phyloP scores from a whole-genome alignment of 1,284 basidiomycete species.

The Mrakiaceae sp. region DNA sequence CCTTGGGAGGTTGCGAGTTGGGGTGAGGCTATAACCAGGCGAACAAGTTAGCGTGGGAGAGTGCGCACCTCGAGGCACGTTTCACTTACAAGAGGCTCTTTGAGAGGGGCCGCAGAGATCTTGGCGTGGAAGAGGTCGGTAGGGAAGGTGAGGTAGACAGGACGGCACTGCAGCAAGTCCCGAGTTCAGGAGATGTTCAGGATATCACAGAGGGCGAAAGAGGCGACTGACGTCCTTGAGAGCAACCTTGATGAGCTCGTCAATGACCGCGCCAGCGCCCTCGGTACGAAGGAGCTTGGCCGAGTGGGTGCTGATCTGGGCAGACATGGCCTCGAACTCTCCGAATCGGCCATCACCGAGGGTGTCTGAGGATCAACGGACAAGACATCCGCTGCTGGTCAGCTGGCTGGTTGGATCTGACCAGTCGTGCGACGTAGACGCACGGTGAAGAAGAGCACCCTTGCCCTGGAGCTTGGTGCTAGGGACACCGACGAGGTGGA shows the following conservation, averaged over 20 bases:
- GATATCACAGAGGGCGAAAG: not conserved
- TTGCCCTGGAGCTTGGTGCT: conserved; percentile 56
- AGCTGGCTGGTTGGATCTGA: conserved; percentile 44
- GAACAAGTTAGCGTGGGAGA: conserved; percentile 14
- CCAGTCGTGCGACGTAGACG: conserved; percentile 14
- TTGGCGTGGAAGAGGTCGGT: conserved; percentile 66
- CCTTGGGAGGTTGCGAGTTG: conserved; percentile 27
- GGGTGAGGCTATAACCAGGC: conserved; percentile 32
- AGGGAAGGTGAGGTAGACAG: conserved; percentile 79
- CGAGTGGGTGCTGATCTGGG: conserved; percentile 63
- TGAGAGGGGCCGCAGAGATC: conserved; percentile 55
- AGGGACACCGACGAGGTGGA: conserved; percentile 84
- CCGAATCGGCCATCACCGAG: conserved; percentile 69
- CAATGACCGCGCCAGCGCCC: conserved; percentile 59
- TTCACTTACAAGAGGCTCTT: conserved; percentile 44
- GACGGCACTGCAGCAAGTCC: conserved; percentile 49
- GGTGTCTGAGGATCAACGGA: conserved; percentile 40
- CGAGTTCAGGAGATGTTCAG: not conserved
- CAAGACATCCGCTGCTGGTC: not conserved
- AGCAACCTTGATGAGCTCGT: conserved; percentile 63
- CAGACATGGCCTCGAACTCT: conserved; percentile 64
- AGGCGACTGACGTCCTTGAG: conserved; percentile 44
- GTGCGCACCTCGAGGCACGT: not conserved
- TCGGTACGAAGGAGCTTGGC: conserved; percentile 46
- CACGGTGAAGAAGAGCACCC: conserved; percentile 35